phyloP scores from a whole-genome alignment of 1,284 basidiomycete genomes.

The Bondarzewia mesenterica region DNA sequence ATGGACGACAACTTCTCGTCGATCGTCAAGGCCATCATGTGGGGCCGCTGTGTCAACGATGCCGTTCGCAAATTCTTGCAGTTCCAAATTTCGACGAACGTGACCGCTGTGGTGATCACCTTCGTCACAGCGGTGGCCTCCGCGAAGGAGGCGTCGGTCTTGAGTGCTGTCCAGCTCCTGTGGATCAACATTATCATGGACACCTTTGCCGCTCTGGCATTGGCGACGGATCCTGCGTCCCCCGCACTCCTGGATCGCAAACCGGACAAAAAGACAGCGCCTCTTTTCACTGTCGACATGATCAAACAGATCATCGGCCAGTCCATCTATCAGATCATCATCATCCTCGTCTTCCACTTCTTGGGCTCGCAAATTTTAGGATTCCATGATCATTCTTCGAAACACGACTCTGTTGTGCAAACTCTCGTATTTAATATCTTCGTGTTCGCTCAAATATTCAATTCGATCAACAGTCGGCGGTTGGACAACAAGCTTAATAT shows the following conservation, averaged over 20 bases:
- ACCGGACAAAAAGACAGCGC: constrained; percentile 83
- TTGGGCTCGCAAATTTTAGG: constrained; percentile 68
- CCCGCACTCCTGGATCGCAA: constrained; percentile 78
- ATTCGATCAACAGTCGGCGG: constrained; percentile 87
- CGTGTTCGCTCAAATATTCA: constrained; percentile 94
- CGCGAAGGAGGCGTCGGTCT: constrained; percentile 67
- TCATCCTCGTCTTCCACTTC: constrained; percentile 91
- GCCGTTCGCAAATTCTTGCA: constrained; percentile 96
- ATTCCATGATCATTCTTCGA: constrained; percentile 29
- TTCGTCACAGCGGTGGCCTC: constrained; percentile 88
- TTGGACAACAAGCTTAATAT: constrained; percentile 86
- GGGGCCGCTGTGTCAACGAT: constrained; percentile 98
- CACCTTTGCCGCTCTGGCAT: constrained; percentile 93
- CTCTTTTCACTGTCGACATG: constrained; percentile 88
- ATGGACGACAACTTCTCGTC: constrained; percentile 98
- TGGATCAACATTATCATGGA: constrained; percentile 99
- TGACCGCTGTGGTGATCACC: constrained; percentile 92
- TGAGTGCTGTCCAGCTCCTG: constrained; percentile 91
- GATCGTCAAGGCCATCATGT: constrained; percentile 96
- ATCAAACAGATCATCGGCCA: constrained; percentile 93
- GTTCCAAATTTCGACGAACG: constrained; percentile 96
- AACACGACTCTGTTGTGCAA: constrained; percentile 50
- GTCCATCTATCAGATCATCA: constrained; percentile 78
- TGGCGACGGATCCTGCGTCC: constrained; percentile 93
- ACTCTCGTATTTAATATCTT: constrained; percentile 96